Percentiles rank a stretch among this genome's conserved stretches.
phyloP scores from a whole-genome alignment of 2,329 filamentous ascomycete genomes.

The Sordariomycetes sp. region DNA sequence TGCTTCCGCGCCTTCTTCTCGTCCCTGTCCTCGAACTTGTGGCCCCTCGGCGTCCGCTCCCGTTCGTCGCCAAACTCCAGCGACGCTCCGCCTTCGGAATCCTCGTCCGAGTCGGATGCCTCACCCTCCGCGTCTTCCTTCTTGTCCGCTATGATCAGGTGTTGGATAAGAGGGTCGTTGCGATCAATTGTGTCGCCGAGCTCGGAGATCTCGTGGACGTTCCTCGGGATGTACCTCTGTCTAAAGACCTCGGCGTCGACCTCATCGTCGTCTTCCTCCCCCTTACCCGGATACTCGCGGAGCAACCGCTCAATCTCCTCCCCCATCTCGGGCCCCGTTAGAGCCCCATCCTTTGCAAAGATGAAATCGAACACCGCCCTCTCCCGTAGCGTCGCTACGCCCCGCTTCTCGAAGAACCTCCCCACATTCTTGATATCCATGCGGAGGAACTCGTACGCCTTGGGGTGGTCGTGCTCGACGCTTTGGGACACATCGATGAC shows the following conservation, averaged over 20 bases:
- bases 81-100: conserved; percentile 26
- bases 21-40: conserved; percentile 85
- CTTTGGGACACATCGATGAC: conserved; percentile 97
- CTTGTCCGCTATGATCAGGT: conserved; percentile 52
- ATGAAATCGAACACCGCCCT: conserved; percentile 78
- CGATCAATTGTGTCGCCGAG: conserved; percentile 53
- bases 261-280: conserved; percentile 43
- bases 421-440: conserved; percentile 98
- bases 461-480: conserved; percentile 92
- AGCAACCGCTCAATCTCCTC: conserved; percentile 58
- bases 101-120: conserved; percentile 25
- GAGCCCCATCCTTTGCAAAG: conserved; percentile 47
- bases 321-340: conserved; percentile 50
- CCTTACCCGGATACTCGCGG: conserved; percentile 36
- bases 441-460: conserved; percentile 82
- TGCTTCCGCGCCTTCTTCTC: conserved; percentile 72
- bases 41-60: conserved; percentile 59
- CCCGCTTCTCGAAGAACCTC: conserved; percentile 83
- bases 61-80: conserved; percentile 33
- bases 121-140: conserved; percentile 51
- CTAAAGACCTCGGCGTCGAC: conserved; percentile 89
- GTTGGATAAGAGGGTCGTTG: conserved; percentile 41
- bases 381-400: conserved; percentile 72
- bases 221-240: conserved; percentile 94
- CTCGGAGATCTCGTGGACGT: conserved; percentile 90